Evolutionary conservation across 441 rosid genomes (phyloP).

Genomic region (Populus tomentosa): DNA sequence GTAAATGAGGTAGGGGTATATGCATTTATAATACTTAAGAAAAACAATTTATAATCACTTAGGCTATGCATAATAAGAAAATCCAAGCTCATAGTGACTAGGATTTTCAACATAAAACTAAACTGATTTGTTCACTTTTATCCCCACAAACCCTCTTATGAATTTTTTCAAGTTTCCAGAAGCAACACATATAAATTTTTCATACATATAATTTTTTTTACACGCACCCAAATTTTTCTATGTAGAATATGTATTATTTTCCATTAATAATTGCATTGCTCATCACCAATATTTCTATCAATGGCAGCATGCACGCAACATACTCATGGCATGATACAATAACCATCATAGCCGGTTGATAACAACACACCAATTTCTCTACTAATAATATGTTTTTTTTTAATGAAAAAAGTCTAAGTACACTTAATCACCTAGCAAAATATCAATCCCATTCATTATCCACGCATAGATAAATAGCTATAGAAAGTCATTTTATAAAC

Average conservation of each 20-base stretch:
- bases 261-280: fast-evolving
- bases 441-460: too few relatives aligned
- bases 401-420: too few relatives aligned
- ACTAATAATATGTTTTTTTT: too few relatives aligned
- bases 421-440: too few relatives aligned
- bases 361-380: not conserved
- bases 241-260: fast-evolving
- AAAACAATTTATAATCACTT: too few relatives aligned
- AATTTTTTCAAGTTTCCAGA: fast-evolving
- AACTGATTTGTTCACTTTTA: too few relatives aligned
- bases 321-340: not conserved
- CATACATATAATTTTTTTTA: too few relatives aligned
- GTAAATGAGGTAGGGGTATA: too few relatives aligned
- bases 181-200: fast-evolving
- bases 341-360: not conserved
- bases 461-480: not conserved
- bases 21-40: not conserved
- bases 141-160: fast-evolving
- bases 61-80: not conserved
- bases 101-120: not conserved
- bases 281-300: not conserved
- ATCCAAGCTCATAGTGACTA: fast-evolving
- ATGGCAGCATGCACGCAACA: too few relatives aligned
- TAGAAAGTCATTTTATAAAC: fast-evolving
- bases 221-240: fast-evolving